Evolutionary conservation across 2,329 filamentous ascomycete species (phyloP), one percentile per base, ranked within the genome.

Genomic region (Macroventuria anomochaeta): DNA sequence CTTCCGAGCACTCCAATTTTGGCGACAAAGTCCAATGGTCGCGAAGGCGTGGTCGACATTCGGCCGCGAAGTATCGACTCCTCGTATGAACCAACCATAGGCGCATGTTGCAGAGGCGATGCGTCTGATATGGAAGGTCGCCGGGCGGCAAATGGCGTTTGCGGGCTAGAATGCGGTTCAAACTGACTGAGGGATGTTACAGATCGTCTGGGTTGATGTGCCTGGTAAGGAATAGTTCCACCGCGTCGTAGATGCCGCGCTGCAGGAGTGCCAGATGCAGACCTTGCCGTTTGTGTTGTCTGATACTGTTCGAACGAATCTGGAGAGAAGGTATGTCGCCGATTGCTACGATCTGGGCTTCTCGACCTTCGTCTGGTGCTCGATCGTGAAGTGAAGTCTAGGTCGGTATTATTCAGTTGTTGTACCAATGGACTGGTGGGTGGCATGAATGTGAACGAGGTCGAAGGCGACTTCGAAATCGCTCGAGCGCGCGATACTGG

Each of bases 11-110:
- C 95, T 18, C 95, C 95, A 52, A 99, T 97, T 70, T 97, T 92
- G 23, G 95, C 95, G 5, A 96, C 83, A 68, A 99, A 99, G 61
- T 96, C 88, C 5, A 99, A 79, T 5, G 95, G 93, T 61, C 90
- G 93, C 0, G 93, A 97, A 0, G 95, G 93, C 2, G 88, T 95
- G 1, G 93, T 97, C 23, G 95, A 97, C 95, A 99, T 99, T 58
- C 95, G 86, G 32, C 95, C 95, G 39, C 91, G 87, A 2, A 99
- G 79, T 55, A 99, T 97, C 23, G 92, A 97, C 76, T 99, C 95
- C 75, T 99, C 95, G 64, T 97, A 99, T 1, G 93, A 97, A 2
- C 95, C 95, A 2, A 97, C 93, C 89, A 99, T 96, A 3, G 93
- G 93, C 7, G 93, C 93, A 74, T 96, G 91, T 51, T 93, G 90